Percentiles rank a stretch among this genome's conserved stretches.
phyloP scores from a whole-genome alignment of 1,139 yeast species.

The Scheffersomyces lignicola region DNA sequence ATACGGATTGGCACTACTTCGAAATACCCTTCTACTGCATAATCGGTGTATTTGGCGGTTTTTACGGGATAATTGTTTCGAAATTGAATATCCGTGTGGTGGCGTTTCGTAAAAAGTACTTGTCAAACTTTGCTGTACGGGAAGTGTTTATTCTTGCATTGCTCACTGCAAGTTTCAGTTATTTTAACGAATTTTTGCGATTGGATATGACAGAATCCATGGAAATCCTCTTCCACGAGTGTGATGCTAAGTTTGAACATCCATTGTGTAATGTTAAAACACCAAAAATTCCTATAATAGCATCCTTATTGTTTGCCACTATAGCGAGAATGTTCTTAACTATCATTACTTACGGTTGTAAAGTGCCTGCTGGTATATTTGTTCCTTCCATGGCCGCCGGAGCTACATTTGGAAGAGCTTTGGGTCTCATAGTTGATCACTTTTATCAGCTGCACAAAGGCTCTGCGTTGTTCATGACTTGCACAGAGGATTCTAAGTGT shows the following conservation, averaged over 20 bases:
- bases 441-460: constrained; percentile 46
- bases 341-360: constrained; percentile 84
- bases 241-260: constrained; percentile 49
- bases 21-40: constrained; percentile 80
- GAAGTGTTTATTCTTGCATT: constrained; percentile 72
- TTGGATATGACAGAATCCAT: constrained; percentile 95
- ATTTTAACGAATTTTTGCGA: constrained; percentile 76
- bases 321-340: constrained; percentile 68
- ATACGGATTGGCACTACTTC: constrained; percentile 80
- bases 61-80: constrained; percentile 82
- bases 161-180: constrained; percentile 75
- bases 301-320: constrained; percentile 70
- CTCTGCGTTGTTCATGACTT: constrained; percentile 48
- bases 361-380: constrained; percentile 93
- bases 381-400: constrained; percentile 98
- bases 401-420: constrained; percentile 86
- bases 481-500: constrained; percentile 48
- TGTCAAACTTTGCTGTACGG: constrained; percentile 56
- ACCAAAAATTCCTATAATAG: constrained; percentile 30
- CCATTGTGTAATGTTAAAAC: constrained; percentile 51
- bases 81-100: constrained; percentile 78
- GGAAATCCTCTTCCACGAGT: constrained; percentile 87
- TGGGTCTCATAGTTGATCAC: constrained; percentile 69
- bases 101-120: constrained; percentile 70
- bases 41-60: constrained; percentile 87